Evolutionary conservation across 768 basidiomycete species (phyloP).

Genomic region (Mycena vulgaris): DNA sequence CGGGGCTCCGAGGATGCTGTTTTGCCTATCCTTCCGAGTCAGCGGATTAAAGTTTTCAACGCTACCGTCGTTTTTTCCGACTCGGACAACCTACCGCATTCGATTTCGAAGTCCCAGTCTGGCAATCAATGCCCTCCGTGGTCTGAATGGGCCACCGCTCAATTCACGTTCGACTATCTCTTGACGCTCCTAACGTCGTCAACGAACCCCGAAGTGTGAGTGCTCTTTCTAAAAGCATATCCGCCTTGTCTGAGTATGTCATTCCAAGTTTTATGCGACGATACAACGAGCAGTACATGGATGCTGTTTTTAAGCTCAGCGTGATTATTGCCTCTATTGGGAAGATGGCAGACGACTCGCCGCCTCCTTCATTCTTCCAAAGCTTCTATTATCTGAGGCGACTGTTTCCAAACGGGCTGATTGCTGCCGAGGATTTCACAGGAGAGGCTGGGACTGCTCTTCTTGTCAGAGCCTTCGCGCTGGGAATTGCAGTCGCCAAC

Average conservation of each 20-base stretch:
- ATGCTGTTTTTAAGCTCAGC: constrained; percentile 15
- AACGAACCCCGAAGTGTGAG: constrained; percentile 12
- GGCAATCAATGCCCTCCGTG: constrained; percentile 8
- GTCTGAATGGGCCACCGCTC: constrained; percentile 19
- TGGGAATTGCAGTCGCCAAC: constrained; percentile 23
- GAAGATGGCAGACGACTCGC: constrained; percentile 28
- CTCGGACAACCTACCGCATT: not conserved
- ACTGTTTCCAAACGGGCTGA: constrained; percentile 29
- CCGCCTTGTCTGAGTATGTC: not conserved
- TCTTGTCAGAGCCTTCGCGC: constrained; percentile 17
- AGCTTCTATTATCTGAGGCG: constrained; percentile 23
- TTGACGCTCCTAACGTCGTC: constrained; percentile 20
- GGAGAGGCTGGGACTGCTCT: constrained; percentile 18
- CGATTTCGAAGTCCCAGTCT: not conserved
- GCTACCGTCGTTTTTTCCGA: constrained; percentile 12
- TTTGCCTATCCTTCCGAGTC: constrained; percentile 1
- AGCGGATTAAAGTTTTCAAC: not conserved
- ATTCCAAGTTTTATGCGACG: constrained; percentile 16
- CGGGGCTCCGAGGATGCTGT: not conserved
- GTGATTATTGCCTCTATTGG: constrained; percentile 5
- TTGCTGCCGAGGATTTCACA: constrained; percentile 9
- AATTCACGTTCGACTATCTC: constrained; percentile 28
- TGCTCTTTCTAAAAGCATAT: not conserved
- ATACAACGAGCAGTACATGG: constrained; percentile 16
- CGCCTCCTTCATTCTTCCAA: constrained; percentile 24